phyloP scores from a whole-genome alignment of 345 rosid species.

The Eucalyptus pauciflora region DNA sequence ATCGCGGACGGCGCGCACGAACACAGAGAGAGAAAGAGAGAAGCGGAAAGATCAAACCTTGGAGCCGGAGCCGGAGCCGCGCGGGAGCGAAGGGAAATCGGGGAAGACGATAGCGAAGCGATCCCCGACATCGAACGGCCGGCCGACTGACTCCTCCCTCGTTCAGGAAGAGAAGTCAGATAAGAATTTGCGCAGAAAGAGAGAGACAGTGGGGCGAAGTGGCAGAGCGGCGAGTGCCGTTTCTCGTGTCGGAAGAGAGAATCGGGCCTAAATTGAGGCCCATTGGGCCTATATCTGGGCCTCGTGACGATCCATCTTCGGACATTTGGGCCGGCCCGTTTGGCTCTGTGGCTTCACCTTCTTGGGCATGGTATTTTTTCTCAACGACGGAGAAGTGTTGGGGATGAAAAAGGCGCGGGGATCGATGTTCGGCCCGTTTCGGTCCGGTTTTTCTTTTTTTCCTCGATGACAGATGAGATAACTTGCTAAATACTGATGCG shows the following conservation, averaged over 20 bases:
- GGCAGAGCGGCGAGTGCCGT: neutral
- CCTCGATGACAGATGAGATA: neutral
- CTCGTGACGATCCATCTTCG: neutral
- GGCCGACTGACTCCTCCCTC: neutral
- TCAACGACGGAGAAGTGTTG: neutral
- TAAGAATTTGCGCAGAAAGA: neutral
- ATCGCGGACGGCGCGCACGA: neutral
- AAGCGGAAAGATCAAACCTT: conserved; percentile 33
- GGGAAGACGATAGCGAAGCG: conserved; percentile 11
- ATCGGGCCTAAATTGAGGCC: neutral
- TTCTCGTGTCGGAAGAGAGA: neutral
- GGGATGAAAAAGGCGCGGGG: neutral
- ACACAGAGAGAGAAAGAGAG: neutral
- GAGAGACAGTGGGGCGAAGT: neutral
- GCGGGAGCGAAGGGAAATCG: conserved; percentile 12
- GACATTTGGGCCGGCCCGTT: neutral
- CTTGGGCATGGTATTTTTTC: neutral
- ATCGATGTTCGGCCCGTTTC: neutral
- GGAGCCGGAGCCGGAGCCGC: conserved; percentile 1
- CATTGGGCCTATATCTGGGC: neutral
- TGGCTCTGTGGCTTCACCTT: neutral
- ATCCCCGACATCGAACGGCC: neutral
- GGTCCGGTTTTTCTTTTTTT: neutral
- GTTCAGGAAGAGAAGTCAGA: neutral
- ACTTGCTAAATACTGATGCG: accelerated